phyloP scores from a whole-genome alignment of 108 stramenopile genomes.

The Stephanodiscus minutulus region DNA sequence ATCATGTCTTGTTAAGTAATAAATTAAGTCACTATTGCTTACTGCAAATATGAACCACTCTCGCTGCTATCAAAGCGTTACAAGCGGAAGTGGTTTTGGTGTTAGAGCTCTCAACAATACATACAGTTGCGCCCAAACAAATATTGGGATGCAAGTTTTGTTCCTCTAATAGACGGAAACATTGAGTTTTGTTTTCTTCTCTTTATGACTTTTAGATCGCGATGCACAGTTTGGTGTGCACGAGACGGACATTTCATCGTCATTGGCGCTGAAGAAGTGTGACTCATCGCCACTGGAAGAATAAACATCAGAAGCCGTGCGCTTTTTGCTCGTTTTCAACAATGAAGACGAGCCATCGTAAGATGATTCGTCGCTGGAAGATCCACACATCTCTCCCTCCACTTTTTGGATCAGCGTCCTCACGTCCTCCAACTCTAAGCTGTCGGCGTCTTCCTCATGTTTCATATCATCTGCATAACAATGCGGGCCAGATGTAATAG shows the following conservation, averaged over 20 bases:
- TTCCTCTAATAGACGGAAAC: not conserved
- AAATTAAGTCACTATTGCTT: too few relatives aligned
- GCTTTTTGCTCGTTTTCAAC: conserved; percentile 4
- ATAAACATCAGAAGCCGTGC: conserved; percentile 13
- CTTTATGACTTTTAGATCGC: not conserved
- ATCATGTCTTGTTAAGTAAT: too few relatives aligned
- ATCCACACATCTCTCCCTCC: not conserved
- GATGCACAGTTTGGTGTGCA: not conserved
- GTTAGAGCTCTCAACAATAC: too few relatives aligned
- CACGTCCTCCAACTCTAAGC: conserved; percentile 4
- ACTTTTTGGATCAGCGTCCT: not conserved
- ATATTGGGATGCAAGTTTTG: not conserved
- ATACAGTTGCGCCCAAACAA: too few relatives aligned
- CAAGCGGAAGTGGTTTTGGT: too few relatives aligned
- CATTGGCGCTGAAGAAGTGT: conserved; percentile 9
- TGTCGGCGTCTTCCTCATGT: not conserved
- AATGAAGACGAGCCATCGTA: not conserved
- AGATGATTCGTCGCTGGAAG: conserved; percentile 3
- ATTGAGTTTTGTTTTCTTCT: not conserved
- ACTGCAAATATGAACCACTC: too few relatives aligned
- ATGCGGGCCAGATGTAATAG: not conserved
- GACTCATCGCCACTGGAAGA: conserved; percentile 10
- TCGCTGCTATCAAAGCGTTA: too few relatives aligned
- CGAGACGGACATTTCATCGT: not conserved
- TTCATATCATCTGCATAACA: not conserved